Conservation (phyloP, 2,329 filamentous ascomycete species). For the Ophiostoma fasciatum region DNA sequence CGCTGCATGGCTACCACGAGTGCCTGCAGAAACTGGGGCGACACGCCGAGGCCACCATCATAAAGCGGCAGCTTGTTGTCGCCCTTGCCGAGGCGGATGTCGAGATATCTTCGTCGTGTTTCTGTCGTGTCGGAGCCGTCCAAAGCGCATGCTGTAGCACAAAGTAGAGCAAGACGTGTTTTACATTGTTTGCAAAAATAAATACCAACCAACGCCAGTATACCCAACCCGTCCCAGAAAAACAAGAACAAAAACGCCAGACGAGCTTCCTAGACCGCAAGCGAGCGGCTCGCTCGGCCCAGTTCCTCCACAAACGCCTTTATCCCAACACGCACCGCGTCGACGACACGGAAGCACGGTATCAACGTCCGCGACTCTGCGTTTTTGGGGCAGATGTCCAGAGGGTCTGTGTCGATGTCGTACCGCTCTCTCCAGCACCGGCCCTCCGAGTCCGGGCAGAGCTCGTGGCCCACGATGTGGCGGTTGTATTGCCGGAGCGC, state of each 20-base stretch:
- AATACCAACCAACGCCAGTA: no score
- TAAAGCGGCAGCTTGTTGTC: not conserved
- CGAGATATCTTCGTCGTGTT: constrained; percentile 22
- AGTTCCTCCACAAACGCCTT: constrained; percentile 1
- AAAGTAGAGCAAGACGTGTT: no score
- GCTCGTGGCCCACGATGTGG: constrained; percentile 6
- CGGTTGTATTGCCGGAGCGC: constrained; percentile 5
- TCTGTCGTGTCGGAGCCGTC: constrained; percentile 13
- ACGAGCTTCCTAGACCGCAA: no score
- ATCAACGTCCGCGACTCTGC: constrained; percentile 3
- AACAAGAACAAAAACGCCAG: no score
- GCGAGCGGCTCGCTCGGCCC: no score
- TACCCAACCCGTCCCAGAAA: no score
- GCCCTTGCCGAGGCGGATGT: constrained; percentile 15
- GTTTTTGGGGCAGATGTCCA: constrained; percentile 6
- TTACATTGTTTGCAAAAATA: no score
- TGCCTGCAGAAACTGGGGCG: constrained; percentile 31
- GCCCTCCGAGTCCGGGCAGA: constrained; percentile 2
- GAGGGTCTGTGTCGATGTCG: constrained; percentile 6
- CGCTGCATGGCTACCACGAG: constrained; percentile 43
- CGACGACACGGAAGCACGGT: constrained; percentile 6
- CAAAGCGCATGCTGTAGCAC: constrained; percentile 1
- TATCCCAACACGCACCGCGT: constrained; percentile 1
- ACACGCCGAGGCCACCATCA: constrained; percentile 1
- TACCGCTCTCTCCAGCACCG: constrained; percentile 6